Evolutionary conservation across 2,329 filamentous ascomycete species (phyloP), one percentile per base, ranked within the genome.

Genomic region (Verruconis gallopava): DNA sequence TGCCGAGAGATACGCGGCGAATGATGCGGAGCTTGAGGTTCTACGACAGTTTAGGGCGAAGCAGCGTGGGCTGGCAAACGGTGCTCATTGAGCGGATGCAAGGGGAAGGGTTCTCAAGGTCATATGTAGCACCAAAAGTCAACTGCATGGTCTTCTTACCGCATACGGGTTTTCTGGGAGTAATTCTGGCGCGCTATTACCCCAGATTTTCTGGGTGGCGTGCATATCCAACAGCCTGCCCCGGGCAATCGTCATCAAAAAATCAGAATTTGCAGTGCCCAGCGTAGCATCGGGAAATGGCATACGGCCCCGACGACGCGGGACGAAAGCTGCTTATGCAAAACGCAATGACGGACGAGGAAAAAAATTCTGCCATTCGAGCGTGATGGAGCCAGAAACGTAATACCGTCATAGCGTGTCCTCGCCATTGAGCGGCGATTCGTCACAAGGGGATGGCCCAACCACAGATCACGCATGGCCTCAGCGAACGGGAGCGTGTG

Each of bases 21-120:
- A 37, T 18, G 38, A 41, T 21, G 43, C 43, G 33, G 38, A 45
- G 22, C 21, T 45, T 5, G 33, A 43, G 6, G n/a, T 43, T 21
- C 28, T 45, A 17, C 18, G 38, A 19, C 25, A 44, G 33, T 28
- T 32, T 28, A 21, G 42, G n/a, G 36, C 21, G 13, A 20, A 38
- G 18, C 35, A 42, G 37, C 15, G 12, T 11, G 34, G 3, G 15
- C 21, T 2, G 21, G 11, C 33, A 36, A 36, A 35, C n/a, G 40
- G 40, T 15, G 12, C 19, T 18, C 6, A 35, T 17, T 42, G 40
- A 42, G 3, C 2, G n/a, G 13, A 9, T 15, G 33, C 25, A 30
- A 9, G 25, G 25, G n/a, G 9, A 30, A 30, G 25, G 25, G 25
- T n/a, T 30, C 6, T 9, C 6, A 30, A 30, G n/a, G 25, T 30